These are phyloP conservation scores for Passalora sequoiae DNA, from an alignment of 2,329 filamentous ascomycete species.

Conservation along the genomic window DNA sequence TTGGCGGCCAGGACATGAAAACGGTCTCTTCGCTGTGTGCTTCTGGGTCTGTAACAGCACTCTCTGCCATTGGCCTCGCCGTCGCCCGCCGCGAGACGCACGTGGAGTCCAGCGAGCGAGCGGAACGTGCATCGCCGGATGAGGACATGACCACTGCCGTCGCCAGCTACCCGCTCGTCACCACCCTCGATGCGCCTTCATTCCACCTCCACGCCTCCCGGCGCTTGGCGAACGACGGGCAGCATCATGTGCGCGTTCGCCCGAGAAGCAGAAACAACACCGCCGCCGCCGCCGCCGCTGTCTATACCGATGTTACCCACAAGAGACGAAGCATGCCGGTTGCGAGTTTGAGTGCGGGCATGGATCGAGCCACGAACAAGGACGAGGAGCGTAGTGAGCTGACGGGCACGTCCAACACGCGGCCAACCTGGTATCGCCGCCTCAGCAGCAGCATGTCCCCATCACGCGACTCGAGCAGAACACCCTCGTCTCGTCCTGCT, in stretches of 20 bases:
- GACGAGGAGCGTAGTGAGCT: conserved; percentile 10
- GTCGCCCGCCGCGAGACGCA: conserved; percentile 22
- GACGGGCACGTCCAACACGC: conserved; percentile 6
- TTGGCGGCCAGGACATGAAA: conserved; percentile 16
- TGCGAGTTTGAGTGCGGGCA: conserved; percentile 16
- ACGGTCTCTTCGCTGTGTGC: conserved; percentile 49
- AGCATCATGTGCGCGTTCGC: conserved; percentile 11
- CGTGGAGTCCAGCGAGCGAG: conserved; percentile 8
- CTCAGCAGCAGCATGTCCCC: conserved; percentile 48
- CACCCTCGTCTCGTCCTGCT: conserved; percentile 61
- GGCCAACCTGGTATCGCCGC: conserved; percentile 59
- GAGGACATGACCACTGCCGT: conserved; percentile 22
- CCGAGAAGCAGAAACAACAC: conserved; percentile 8
- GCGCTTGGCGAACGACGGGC: conserved; percentile 13
- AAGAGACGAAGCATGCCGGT: conserved; percentile 18
- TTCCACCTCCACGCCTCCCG: conserved; percentile 8
- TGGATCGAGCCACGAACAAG: conserved; percentile 15
- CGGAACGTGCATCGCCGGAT: background rate
- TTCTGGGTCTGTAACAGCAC: conserved; percentile 55
- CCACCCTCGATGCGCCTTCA: conserved; percentile 7
- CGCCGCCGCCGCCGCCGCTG: background rate
- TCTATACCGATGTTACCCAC: background rate
- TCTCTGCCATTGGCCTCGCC: conserved; percentile 51
- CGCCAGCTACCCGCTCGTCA: conserved; percentile 12
- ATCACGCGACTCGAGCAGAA: conserved; percentile 31